A percentile compares a stretch with the other conserved stretches of the same genome.
Evolutionary conservation across 768 basidiomycete genomes (phyloP).

Genomic region (Phaffia tasmanica): DNA sequence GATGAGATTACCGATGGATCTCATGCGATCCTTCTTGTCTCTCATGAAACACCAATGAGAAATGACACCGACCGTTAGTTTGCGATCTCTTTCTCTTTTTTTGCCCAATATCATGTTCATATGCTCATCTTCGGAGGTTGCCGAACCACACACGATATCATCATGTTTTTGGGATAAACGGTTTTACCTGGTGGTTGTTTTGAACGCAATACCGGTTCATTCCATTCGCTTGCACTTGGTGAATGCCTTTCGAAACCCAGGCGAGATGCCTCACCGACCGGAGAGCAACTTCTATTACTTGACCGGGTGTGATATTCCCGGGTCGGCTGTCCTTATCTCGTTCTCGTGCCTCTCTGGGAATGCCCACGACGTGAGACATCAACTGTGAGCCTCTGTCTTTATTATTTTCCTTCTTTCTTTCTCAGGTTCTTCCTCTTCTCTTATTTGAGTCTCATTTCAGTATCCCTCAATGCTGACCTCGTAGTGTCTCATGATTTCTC

Average conservation of each 20-base stretch:
- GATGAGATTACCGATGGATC: not conserved
- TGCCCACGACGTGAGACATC: conserved; percentile 31
- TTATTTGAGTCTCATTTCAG: no score
- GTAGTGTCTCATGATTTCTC: no score
- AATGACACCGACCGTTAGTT: conserved; percentile 24
- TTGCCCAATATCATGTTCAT: not conserved
- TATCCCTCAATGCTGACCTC: no score
- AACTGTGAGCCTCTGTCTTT: conserved; percentile 44
- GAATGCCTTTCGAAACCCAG: not conserved
- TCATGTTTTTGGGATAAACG: no score
- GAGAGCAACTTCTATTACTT: conserved; percentile 71
- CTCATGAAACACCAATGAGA: conserved; percentile 16
- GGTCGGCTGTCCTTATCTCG: conserved; percentile 25
- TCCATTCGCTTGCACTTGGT: not conserved
- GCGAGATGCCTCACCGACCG: conserved; percentile 22
- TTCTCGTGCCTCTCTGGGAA: not conserved
- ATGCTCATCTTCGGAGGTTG: no score
- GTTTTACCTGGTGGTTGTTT: not conserved
- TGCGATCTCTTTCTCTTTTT: not conserved
- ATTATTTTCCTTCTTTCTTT: not conserved
- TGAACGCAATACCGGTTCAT: not conserved
- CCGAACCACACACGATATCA: no score
- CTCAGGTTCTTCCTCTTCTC: no score
- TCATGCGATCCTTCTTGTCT: conserved; percentile 16
- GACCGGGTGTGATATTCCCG: conserved; percentile 64